Percentiles rank a stretch among this genome's conserved stretches.
Evolutionary conservation across 2,329 filamentous ascomycete species (phyloP).

Genomic region (Dactylellina leptospora): DNA sequence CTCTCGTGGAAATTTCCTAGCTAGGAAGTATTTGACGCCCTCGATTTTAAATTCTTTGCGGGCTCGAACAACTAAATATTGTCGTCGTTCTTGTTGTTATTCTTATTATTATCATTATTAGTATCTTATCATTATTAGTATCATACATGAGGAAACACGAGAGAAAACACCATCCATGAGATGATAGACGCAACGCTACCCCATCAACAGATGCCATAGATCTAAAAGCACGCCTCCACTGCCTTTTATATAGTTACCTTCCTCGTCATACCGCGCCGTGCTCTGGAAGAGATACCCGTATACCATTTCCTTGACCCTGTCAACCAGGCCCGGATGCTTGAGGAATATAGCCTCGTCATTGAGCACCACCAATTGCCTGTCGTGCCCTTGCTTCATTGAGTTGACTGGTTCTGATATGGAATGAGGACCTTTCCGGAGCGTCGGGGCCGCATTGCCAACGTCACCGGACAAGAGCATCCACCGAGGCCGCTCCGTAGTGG

Average conservation of each 20-base stretch:
- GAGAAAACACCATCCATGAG: no score
- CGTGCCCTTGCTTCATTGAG: conserved; percentile 5
- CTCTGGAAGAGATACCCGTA: conserved; percentile 49
- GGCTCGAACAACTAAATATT: background rate
- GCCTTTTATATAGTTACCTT: conserved; percentile 48
- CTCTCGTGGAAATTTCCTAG: conserved; percentile 29
- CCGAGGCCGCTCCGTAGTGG: conserved; percentile 27
- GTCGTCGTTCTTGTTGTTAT: background rate
- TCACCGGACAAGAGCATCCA: conserved; percentile 43
- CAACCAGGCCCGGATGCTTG: conserved; percentile 39
- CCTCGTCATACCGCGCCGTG: conserved; percentile 44
- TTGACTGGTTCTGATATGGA: conserved; percentile 21
- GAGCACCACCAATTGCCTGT: conserved; percentile 42
- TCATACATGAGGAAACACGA: background rate
- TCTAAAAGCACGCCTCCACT: conserved; percentile 42
- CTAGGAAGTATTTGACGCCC: conserved; percentile 41
- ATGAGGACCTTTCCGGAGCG: conserved; percentile 13
- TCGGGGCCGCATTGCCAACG: background rate
- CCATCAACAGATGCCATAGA: conserved; percentile 39
- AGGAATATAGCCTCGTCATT: conserved; percentile 49
- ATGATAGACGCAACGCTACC: conserved; percentile 5
- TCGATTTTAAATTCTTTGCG: no score
- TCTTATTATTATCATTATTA: no score
- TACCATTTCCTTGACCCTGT: conserved; percentile 31
- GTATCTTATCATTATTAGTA: no score